Conservation (phyloP, 2,329 filamentous ascomycete species). For the Calonectria fujianensis region DNA sequence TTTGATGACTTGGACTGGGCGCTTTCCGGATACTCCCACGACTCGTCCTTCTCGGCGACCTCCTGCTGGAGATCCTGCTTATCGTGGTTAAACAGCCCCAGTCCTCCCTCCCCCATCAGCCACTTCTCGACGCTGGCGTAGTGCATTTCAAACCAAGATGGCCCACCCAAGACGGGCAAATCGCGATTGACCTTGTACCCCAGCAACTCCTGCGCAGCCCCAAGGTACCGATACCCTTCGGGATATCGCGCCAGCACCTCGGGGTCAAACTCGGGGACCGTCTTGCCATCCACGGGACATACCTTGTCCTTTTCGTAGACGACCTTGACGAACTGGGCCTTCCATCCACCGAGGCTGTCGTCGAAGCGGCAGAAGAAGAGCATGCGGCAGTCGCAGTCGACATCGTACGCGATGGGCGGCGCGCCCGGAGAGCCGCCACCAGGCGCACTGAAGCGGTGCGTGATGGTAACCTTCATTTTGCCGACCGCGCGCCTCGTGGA, state of each 20-base stretch:
- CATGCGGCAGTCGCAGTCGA: constrained; percentile 27
- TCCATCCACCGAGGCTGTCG: not conserved
- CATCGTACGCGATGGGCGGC: constrained; percentile 10
- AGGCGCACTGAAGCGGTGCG: constrained; percentile 18
- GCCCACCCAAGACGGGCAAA: not conserved
- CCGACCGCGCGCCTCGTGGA: constrained; percentile 20
- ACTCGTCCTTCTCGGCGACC: not conserved
- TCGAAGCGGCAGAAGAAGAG: constrained; percentile 21
- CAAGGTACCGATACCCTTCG: not conserved
- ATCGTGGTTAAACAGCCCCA: not conserved
- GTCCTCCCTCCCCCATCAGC: not conserved
- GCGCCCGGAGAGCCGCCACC: not conserved
- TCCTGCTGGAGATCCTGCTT: not conserved
- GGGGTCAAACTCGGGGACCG: not conserved
- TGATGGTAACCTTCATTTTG: constrained; percentile 24
- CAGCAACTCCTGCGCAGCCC: not conserved
- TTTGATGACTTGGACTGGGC: not conserved
- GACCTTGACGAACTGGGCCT: constrained; percentile 26
- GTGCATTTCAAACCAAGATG: constrained; percentile 22
- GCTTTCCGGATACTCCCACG: not conserved
- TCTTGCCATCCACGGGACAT: not conserved
- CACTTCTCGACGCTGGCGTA: constrained; percentile 20
- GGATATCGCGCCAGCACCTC: not conserved
- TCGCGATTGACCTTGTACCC: constrained; percentile 1
- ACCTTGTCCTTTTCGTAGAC: constrained; percentile 19